Percentiles rank a stretch among this genome's conserved stretches.
Conservation (phyloP, 31 red algal genomes). For the Endocladia muricata region DNA sequence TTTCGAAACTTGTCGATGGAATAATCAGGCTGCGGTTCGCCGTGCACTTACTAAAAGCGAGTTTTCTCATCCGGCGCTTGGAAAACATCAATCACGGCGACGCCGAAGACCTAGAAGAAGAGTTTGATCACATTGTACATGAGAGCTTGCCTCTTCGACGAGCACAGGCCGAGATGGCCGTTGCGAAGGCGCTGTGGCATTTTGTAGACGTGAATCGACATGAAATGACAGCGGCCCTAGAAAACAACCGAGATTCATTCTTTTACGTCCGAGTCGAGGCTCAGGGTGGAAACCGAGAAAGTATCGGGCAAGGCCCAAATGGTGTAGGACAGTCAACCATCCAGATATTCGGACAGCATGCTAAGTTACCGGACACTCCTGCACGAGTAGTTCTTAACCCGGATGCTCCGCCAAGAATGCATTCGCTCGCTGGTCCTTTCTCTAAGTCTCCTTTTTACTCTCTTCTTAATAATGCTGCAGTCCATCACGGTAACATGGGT, state of each 20-base stretch:
- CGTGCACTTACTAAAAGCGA: constrained; percentile 5
- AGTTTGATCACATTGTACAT: background rate
- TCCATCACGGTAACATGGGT: constrained; percentile 9
- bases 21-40: background rate
- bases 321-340: too few species aligned
- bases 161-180: background rate
- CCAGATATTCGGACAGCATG: too few species aligned
- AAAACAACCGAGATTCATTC: background rate
- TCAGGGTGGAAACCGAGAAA: too few species aligned
- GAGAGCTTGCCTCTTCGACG: background rate
- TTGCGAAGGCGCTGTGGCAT: background rate
- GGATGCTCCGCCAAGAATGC: background rate
- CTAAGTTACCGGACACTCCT: too few species aligned
- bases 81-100: background rate
- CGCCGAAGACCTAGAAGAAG: background rate
- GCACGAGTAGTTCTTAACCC: too few species aligned
- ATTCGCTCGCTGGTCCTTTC: background rate
- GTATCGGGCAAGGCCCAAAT: too few species aligned
- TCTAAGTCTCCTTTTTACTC: background rate
- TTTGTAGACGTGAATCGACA: background rate
- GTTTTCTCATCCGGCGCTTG: background rate
- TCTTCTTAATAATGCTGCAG: background rate
- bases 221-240: background rate
- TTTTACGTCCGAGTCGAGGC: constrained; percentile 12
- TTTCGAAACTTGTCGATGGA: constrained; percentile 3